Evolutionary conservation across 2,329 filamentous ascomycete species (phyloP).

Genomic region (Cryphonectria nitschkei): DNA sequence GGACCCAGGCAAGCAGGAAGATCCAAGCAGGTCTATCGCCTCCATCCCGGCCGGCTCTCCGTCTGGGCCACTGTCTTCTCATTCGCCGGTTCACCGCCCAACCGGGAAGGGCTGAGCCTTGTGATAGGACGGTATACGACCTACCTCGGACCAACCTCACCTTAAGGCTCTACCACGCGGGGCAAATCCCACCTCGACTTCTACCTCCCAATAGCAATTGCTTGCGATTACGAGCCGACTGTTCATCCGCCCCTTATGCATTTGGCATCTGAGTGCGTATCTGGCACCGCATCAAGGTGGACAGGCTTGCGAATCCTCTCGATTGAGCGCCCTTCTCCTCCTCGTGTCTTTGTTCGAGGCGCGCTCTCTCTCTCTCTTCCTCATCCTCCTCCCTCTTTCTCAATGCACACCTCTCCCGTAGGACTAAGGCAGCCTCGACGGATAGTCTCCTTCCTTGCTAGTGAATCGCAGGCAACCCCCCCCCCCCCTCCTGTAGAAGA

Average conservation of each 20-base stretch:
- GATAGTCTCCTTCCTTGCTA: conserved; percentile 18
- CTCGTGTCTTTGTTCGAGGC: not conserved
- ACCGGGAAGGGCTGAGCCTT: conserved; percentile 28
- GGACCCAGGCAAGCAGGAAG: conserved; percentile 10
- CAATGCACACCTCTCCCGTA: conserved; percentile 10
- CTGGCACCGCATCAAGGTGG: not conserved
- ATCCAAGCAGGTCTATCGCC: conserved; percentile 10
- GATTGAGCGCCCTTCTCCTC: not conserved
- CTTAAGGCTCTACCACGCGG: conserved; percentile 7
- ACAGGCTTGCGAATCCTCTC: not conserved
- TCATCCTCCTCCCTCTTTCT: not conserved
- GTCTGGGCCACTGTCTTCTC: conserved; percentile 4
- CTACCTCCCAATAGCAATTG: not conserved
- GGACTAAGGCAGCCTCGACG: conserved; percentile 10
- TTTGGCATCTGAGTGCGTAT: not conserved
- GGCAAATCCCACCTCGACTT: conserved; percentile 3
- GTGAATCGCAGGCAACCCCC: not conserved
- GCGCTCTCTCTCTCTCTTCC: not conserved
- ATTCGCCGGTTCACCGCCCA: conserved; percentile 26
- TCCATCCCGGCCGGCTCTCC: conserved; percentile 19
- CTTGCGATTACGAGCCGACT: not conserved
- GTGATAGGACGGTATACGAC: conserved; percentile 31
- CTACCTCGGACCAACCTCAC: not conserved
- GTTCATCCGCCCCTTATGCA: not conserved
- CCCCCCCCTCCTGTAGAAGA: not conserved